Conservation (phyloP, 2,329 filamentous ascomycete species). For the Calonectria ilicicola region DNA sequence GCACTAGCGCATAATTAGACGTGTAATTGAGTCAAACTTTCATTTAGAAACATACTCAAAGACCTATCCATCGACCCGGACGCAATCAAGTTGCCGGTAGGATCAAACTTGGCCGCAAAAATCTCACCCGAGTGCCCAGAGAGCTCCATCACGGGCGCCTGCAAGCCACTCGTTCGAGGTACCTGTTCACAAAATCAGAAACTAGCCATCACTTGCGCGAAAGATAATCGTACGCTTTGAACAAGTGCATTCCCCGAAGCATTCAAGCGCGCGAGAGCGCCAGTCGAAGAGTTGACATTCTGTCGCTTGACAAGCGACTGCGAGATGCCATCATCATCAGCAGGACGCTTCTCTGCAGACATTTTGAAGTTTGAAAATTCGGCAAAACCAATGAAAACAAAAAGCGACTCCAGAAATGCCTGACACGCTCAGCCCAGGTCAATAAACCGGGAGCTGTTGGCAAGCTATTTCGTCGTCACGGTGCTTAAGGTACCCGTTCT, state of each 20-base stretch:
- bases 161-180: conserved; percentile 82
- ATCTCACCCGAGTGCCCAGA: conserved; percentile 87
- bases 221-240: conserved; percentile 58
- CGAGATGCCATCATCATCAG: conserved; percentile 81
- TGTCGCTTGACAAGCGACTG: conserved; percentile 92
- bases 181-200: conserved; percentile 61
- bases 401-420: conserved; percentile 24
- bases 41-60: conserved; percentile 72
- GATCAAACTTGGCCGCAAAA: conserved; percentile 91
- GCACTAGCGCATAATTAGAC: conserved; percentile 65
- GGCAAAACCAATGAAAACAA: neutral
- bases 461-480: conserved; percentile 26
- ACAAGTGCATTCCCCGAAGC: conserved; percentile 62
- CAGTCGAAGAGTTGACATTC: conserved; percentile 68
- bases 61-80: conserved; percentile 96
- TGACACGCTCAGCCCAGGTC: conserved; percentile 16
- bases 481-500: conserved; percentile 23
- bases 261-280: conserved; percentile 64
- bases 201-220: neutral
- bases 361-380: conserved; percentile 60
- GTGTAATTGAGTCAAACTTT: no score
- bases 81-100: conserved; percentile 87
- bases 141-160: conserved; percentile 95
- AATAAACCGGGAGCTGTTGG: conserved; percentile 16
- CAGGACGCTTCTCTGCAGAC: conserved; percentile 92